A percentile compares a stretch with the other conserved stretches of the same genome.
These are phyloP conservation scores for Ustanciosporium gigantosporum DNA, from an alignment of 1,284 basidiomycete genomes.

Conservation along the genomic window DNA sequence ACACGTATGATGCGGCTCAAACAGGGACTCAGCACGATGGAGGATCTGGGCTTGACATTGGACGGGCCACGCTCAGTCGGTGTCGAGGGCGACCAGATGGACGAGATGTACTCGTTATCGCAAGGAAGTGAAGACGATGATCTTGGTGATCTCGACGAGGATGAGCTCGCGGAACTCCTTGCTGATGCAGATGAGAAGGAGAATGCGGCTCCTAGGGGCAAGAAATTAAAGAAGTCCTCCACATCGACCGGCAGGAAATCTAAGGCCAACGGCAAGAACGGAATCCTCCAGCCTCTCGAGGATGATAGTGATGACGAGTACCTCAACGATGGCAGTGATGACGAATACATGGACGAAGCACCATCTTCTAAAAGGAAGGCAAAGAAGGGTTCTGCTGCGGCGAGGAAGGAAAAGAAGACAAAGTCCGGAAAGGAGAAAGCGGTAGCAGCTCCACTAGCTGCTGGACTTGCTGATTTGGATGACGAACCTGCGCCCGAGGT, in stretches of 20 bases:
- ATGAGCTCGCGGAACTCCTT: slow-evolving; percentile 44
- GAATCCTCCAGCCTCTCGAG: background rate
- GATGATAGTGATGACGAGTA: background rate
- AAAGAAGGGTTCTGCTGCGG: background rate
- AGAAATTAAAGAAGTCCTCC: slow-evolving; percentile 2
- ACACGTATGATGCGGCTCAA: slow-evolving; percentile 82
- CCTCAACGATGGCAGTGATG: background rate
- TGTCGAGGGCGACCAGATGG: slow-evolving; percentile 8
- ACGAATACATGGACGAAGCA: background rate
- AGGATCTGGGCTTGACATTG: slow-evolving; percentile 54
- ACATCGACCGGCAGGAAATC: slow-evolving; percentile 15
- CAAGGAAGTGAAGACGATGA: slow-evolving; percentile 47
- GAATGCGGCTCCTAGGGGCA: slow-evolving; percentile 9
- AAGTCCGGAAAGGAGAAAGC: slow-evolving; percentile 14
- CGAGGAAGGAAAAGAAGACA: slow-evolving; percentile 10
- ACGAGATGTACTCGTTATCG: slow-evolving; percentile 29
- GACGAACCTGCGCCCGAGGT: slow-evolving; percentile 28
- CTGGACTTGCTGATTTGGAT: slow-evolving; percentile 31
- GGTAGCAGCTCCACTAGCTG: slow-evolving; percentile 30
- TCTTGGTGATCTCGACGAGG: slow-evolving; percentile 42
- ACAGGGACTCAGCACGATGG: slow-evolving; percentile 75
- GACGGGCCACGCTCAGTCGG: slow-evolving; percentile 15
- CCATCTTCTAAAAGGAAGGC: background rate
- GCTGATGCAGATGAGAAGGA: slow-evolving; percentile 46
- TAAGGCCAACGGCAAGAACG: slow-evolving; percentile 5